A percentile compares a stretch with the other conserved stretches of the same genome.
phyloP scores from a whole-genome alignment of 169 alveolate species.

The Plasmodium gallinaceum region DNA sequence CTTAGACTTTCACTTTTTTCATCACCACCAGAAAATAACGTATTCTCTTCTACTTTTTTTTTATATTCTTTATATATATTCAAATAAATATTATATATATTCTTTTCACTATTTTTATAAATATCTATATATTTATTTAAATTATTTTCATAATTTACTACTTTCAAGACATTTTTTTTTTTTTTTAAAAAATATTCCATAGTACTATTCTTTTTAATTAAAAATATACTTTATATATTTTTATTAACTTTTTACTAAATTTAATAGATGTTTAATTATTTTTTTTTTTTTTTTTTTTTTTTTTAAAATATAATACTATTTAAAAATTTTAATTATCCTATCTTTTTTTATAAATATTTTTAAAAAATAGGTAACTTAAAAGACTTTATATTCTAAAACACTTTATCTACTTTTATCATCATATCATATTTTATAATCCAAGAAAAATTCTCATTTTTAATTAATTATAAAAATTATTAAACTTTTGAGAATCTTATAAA shows the following conservation, averaged over 20 bases:
- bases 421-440: neutral
- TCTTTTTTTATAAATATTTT: too few species aligned
- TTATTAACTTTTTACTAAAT: neutral
- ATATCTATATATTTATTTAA: constrained; percentile 17
- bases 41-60: neutral
- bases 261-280: too few species aligned
- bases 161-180: constrained; percentile 27
- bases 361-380: neutral
- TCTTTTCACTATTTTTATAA: constrained; percentile 32
- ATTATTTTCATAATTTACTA: constrained; percentile 6
- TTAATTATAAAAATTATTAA: too few species aligned
- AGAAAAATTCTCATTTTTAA: neutral
- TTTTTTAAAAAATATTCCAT: constrained; percentile 29
- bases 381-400: neutral
- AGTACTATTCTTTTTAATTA: neutral
- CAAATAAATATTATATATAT: constrained; percentile 36
- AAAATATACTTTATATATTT: neutral
- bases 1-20: neutral
- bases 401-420: neutral
- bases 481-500: too few species aligned
- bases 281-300: too few species aligned
- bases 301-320: too few species aligned
- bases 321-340: too few species aligned
- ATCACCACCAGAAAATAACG: neutral
- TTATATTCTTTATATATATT: constrained; percentile 20